These are phyloP conservation scores for Parachaetomium inaequale DNA, from an alignment of 495 filamentous ascomycete genomes.

Conservation along the genomic window DNA sequence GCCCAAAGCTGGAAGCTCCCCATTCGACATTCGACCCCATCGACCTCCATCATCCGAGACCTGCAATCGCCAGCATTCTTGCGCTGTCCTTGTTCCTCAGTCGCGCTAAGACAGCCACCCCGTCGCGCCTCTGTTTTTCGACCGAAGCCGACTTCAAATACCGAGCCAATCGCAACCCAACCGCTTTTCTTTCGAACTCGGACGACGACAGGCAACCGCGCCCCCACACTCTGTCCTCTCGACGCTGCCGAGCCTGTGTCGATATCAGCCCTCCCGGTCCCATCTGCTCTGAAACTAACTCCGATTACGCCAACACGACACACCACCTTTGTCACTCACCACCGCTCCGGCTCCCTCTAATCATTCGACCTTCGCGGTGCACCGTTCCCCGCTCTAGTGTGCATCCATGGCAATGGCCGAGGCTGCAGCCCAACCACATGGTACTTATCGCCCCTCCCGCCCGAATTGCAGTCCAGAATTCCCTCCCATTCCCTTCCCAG, in stretches of 20 bases:
- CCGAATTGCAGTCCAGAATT: too few species aligned
- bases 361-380: background rate
- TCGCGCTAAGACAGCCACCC: background rate
- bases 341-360: too few species aligned
- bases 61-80: conserved; percentile 1
- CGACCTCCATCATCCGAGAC: background rate
- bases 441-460: conserved; percentile 43
- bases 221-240: background rate
- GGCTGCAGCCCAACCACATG: conserved; percentile 59
- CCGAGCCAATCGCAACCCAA: background rate
- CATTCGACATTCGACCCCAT: background rate
- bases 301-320: background rate
- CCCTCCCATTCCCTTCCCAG: background rate
- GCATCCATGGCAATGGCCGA: conserved; percentile 64
- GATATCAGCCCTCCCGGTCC: background rate
- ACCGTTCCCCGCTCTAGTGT: conserved; percentile 2
- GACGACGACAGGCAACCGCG: background rate
- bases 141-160: background rate
- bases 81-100: background rate
- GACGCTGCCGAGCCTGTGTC: background rate
- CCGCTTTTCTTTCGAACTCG: background rate
- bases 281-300: background rate
- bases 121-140: background rate
- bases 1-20: background rate
- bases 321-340: background rate